A percentile compares a stretch with the other conserved stretches of the same genome.
These are phyloP conservation scores for Agroathelia rolfsii DNA, from an alignment of 1,284 basidiomycete genomes.

Conservation along the genomic window DNA sequence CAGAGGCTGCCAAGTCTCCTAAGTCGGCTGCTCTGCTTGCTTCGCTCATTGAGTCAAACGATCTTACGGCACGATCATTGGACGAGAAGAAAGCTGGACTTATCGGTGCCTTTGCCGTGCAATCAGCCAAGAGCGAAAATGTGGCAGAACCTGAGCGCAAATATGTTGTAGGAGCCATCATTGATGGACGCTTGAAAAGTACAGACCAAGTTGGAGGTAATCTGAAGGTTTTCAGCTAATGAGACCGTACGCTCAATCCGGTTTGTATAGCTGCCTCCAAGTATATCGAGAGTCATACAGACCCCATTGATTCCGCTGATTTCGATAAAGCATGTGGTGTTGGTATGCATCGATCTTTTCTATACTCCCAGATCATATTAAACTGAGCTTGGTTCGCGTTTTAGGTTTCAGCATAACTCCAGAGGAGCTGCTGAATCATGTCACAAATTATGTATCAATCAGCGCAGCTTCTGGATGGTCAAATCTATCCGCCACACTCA, in stretches of 20 bases:
- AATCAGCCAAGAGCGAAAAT: conserved; percentile 42
- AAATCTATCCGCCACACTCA: conserved; percentile 61
- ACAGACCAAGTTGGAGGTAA: conserved; percentile 85
- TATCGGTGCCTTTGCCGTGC: conserved; percentile 59
- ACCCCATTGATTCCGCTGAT: conserved; percentile 58
- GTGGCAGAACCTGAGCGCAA: conserved; percentile 46
- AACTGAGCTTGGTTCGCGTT: too few species aligned
- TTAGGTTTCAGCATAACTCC: conserved; percentile 80
- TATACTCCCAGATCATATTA: too few species aligned
- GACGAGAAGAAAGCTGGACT: conserved; percentile 79
- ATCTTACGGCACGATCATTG: conserved; percentile 37
- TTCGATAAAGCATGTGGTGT: conserved; percentile 85
- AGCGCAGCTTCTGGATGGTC: conserved; percentile 62
- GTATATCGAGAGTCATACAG: conserved; percentile 55
- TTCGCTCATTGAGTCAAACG: conserved; percentile 56
- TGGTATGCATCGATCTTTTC: conserved; percentile 55
- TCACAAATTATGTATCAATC: conserved; percentile 53
- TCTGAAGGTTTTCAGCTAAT: conserved; percentile 8
- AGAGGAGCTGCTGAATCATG: conserved; percentile 54
- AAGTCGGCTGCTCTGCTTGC: conserved; percentile 69
- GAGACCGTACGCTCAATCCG: conserved; percentile 5
- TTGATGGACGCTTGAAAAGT: conserved; percentile 66
- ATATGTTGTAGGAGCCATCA: conserved; percentile 63
- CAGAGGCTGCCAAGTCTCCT: conserved; percentile 73
- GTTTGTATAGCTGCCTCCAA: conserved; percentile 60